A percentile compares a stretch with the other conserved stretches of the same genome.
These are phyloP conservation scores for Kwoniella dejecticola DNA, from an alignment of 768 basidiomycete species.

Conservation along the genomic window DNA sequence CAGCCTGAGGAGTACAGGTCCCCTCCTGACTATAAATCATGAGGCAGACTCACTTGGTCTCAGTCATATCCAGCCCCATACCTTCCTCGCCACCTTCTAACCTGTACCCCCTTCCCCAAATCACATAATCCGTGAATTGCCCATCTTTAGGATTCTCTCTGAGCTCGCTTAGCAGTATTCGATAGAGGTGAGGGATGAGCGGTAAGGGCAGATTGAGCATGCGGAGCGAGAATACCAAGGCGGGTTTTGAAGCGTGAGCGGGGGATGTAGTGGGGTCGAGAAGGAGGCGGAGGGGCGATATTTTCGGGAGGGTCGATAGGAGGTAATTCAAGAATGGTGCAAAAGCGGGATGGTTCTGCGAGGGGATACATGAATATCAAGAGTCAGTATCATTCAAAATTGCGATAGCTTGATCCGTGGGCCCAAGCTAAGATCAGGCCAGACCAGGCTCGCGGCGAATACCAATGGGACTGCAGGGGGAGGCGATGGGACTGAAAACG, in stretches of 20 bases:
- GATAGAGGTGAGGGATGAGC: conserved; percentile 86
- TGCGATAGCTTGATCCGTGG: no score
- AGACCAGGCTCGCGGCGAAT: no score
- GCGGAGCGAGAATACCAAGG: conserved; percentile 81
- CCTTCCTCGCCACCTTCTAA: conserved; percentile 71
- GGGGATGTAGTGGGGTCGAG: conserved; percentile 59
- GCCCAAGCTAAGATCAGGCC: no score
- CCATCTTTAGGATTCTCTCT: conserved; percentile 61
- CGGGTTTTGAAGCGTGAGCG: conserved; percentile 63
- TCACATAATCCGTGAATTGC: conserved; percentile 69
- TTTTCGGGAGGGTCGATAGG: conserved; percentile 63
- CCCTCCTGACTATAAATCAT: no score
- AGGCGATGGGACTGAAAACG: no score
- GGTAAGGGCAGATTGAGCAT: conserved; percentile 96
- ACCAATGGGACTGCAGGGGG: no score
- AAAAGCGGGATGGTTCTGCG: conserved; percentile 70
- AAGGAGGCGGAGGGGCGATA: conserved; percentile 61
- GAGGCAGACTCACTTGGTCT: conserved; percentile 7
- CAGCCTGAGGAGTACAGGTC: no score
- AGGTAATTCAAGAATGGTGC: conserved; percentile 71
- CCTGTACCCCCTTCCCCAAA: conserved; percentile 77
- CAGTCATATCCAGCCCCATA: conserved; percentile 57
- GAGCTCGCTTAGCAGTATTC: conserved; percentile 83
- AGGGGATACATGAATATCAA: conserved; percentile 1
- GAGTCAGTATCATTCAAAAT: no score